Evolutionary conservation across 768 basidiomycete species (phyloP), one percentile per base, ranked within the genome.

Genomic region (Russula ochroleuca): DNA sequence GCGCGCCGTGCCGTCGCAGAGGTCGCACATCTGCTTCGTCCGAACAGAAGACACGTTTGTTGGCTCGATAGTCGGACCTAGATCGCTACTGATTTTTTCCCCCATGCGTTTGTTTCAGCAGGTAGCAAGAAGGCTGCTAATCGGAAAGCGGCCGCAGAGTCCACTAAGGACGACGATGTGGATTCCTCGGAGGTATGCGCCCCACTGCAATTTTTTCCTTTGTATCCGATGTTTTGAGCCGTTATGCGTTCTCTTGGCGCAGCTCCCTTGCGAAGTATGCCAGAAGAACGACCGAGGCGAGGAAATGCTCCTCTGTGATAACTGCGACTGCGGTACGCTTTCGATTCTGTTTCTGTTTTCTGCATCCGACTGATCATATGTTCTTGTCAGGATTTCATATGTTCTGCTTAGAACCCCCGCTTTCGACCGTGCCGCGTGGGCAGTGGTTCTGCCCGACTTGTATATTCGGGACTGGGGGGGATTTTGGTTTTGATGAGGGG

Each of bases 401-500:
- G 78, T 94, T 90, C 74, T 99, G 97, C 73, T 86, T 99, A 62
- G 90, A 94, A 71, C 97, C 97, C 14, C 95, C 95, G 21, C 77
- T 98, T 58, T 76, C 81, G 10, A 77, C 80, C 2, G 90, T 99
- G 60, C 97, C 97, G 2, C 90, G 88, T 71, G 93, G 94, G 45
- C 88, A 96, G 67, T 99, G 96, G 96, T 98, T 86, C 72, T 99
- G 97, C 74, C 90, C 89, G 69, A 86, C 87, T 3, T 99, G 97
- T 72, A 79, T 99, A 23, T 82, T 94, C 45, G 88, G 86, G 43
- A 95, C 92, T 0, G 95, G 96, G 13, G 91, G 91, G 57, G 97
- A 98, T 75, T 99, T 92, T 70, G 97, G 97, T 35, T 99, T 98
- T 70, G 97, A 98, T 70, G 95, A 98, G 71, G 97, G 97, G 45